Conservation (phyloP, 352 stramenopile species). For the Pythium plurisporium region DNA sequence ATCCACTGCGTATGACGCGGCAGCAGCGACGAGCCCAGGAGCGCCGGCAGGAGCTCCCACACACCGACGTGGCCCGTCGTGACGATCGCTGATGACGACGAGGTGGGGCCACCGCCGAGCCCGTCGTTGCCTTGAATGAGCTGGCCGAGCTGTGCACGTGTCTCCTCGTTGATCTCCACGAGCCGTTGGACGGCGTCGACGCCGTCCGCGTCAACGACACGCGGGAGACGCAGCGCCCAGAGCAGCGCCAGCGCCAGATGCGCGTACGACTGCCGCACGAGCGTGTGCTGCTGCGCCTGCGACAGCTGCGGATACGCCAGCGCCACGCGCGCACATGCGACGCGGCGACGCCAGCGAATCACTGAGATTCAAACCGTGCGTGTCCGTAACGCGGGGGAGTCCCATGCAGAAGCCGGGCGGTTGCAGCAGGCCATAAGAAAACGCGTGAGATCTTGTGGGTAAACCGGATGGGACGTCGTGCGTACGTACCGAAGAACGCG, state of each 20-base stretch:
- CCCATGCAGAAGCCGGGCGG: background rate
- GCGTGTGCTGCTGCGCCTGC: conserved; percentile 11
- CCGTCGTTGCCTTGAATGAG: background rate
- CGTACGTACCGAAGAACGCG: conserved; percentile 45
- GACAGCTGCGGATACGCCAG: conserved; percentile 19
- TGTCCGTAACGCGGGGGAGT: conserved; percentile 10
- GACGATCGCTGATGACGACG: conserved; percentile 29
- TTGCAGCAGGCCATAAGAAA: too few species aligned
- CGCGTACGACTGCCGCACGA: conserved; percentile 29
- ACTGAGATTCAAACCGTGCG: conserved; percentile 25
- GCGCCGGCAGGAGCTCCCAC: conserved; percentile 50
- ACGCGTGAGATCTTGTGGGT: background rate
- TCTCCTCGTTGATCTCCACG: conserved; percentile 19
- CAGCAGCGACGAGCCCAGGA: conserved; percentile 26
- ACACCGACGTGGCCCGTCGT: conserved; percentile 43
- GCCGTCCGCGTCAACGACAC: conserved; percentile 11
- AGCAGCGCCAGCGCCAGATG: conserved; percentile 32
- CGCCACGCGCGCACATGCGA: conserved; percentile 35
- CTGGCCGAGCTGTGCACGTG: background rate
- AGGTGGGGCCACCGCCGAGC: background rate
- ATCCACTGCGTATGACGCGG: conserved; percentile 43
- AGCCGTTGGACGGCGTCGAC: conserved; percentile 12
- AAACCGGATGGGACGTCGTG: background rate
- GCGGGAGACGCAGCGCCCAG: conserved; percentile 45
- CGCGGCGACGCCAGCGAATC: conserved; percentile 35